Conservation (phyloP, 2,329 filamentous ascomycete genomes). For the Achaetomium macrosporum region DNA sequence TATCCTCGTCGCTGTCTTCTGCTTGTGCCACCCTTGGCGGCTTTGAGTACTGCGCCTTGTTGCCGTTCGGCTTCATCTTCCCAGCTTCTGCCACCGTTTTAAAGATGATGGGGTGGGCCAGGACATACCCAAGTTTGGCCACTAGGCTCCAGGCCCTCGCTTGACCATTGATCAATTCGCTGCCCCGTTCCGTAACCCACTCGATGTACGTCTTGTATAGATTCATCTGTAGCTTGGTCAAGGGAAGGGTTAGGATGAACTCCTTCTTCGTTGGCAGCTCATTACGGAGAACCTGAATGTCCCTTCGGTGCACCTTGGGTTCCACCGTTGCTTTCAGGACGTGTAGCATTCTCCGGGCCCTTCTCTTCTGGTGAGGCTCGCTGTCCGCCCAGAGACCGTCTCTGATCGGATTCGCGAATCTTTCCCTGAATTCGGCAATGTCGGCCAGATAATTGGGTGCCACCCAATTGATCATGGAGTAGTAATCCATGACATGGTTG, state of each 20-base stretch:
- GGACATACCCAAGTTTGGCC: constrained; percentile 42
- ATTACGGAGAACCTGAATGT: constrained; percentile 57
- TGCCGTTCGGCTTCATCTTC: constrained; percentile 5
- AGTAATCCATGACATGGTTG: constrained; percentile 81
- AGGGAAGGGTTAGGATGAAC: constrained; percentile 69
- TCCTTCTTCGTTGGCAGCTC: constrained; percentile 72
- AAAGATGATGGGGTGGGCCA: constrained; percentile 49
- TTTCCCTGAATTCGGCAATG: constrained; percentile 57
- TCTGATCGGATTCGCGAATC: constrained; percentile 70
- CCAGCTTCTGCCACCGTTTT: constrained; percentile 25
- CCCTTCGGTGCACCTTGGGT: constrained; percentile 72
- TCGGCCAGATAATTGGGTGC: constrained; percentile 71
- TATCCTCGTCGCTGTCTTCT: constrained; percentile 8
- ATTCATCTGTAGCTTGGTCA: constrained; percentile 58
- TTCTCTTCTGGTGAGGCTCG: constrained; percentile 45
- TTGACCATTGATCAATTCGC: constrained; percentile 7
- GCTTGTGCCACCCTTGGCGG: constrained; percentile 6
- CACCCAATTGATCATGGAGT: constrained; percentile 82
- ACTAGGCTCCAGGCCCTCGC: constrained; percentile 34
- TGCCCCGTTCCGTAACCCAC: constrained; percentile 7
- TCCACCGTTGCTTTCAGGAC: constrained; percentile 66
- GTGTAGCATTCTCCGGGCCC: constrained; percentile 59
- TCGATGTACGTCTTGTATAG: constrained; percentile 52
- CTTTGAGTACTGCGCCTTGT: constrained; percentile 14
- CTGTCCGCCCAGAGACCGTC: constrained; percentile 66